Evolutionary conservation across 805 yeast species (phyloP), one percentile per base, ranked within the genome.

Genomic region (Saccharomycopsis sp.): DNA sequence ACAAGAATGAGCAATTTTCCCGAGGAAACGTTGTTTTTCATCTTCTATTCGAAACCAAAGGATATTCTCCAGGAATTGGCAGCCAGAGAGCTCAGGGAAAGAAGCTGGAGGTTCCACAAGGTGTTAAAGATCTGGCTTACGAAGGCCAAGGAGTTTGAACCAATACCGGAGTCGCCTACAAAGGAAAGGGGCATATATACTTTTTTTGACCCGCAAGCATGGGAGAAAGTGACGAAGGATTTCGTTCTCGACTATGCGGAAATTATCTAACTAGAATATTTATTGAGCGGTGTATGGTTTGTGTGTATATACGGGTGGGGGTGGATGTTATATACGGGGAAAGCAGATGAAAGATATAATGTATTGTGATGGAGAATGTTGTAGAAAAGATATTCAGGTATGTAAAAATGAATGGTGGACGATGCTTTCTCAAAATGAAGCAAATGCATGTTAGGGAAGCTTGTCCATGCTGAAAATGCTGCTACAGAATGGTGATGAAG

Each of bases 41-140:
- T 94, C 16, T 94, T 94, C 70, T 94, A 94, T 71, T 88, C 95
- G 63, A 90, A 85, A 75, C 97, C 99, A 3, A 84, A 90, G 56
- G 97, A 94, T 68, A 83, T 90, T 2, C 76, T 92, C 69, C 99
- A 94, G 71, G 99, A 94, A 69, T 80, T 91, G 57, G 95, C 96
- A 2, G 95, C 97, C 3, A 78, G 92, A 59, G 98, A 92, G 70
- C 79, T 94, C 64, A 89, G 90, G 65, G 84, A 84, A 62, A 79
- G 99, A 65, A 94, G 92, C 72, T 94, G 99, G 99, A 81, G 98
- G 64, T 94, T 89, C 68, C 99, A 94, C 73, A 92, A 91, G 73
- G 96, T 90, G 61, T 79, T 94, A 57, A 95, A 91, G 73, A 91
- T 94, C 54, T 94, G 99, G 99, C 75, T 94, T 59, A 94, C 99